Conservation (phyloP, 2,329 filamentous ascomycete genomes). For the Colletotrichum tropicicola region DNA sequence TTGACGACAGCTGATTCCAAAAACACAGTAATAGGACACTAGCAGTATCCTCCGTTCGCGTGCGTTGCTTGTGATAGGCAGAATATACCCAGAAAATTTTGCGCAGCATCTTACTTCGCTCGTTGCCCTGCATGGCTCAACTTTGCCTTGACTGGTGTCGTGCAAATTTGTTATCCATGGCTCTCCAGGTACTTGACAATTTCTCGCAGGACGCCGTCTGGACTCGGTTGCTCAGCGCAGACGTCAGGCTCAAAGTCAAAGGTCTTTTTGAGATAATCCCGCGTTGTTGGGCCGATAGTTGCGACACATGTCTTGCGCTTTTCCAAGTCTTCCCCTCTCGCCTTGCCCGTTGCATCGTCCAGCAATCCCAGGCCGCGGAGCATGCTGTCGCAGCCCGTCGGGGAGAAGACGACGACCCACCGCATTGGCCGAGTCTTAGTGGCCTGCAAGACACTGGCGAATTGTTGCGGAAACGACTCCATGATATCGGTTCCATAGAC, state of each 20-base stretch:
- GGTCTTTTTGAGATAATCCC: slow-evolving; percentile 72
- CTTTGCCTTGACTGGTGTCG: too few species aligned
- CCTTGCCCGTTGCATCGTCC: slow-evolving; percentile 54
- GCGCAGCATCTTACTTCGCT: too few species aligned
- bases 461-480: slow-evolving; percentile 77
- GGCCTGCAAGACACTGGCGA: slow-evolving; percentile 59
- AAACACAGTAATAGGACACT: too few species aligned
- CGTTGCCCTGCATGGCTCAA: too few species aligned
- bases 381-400: slow-evolving; percentile 71
- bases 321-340: slow-evolving; percentile 34
- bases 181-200: slow-evolving; percentile 61
- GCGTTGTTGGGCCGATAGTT: slow-evolving; percentile 94
- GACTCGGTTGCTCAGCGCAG: slow-evolving; percentile 84
- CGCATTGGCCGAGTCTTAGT: slow-evolving; percentile 53
- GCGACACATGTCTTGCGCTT: slow-evolving; percentile 70
- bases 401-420: slow-evolving; percentile 82
- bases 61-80: too few species aligned
- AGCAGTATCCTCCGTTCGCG: too few species aligned
- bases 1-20: too few species aligned
- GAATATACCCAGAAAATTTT: too few species aligned
- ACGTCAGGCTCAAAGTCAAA: slow-evolving; percentile 78
- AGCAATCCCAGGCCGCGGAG: slow-evolving; percentile 62
- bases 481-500: slow-evolving; percentile 90
- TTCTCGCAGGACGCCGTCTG: slow-evolving; percentile 77
- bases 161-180: neutral